phyloP scores from a whole-genome alignment of 768 basidiomycete species.

The Pilatotrama ljubarskyi region DNA sequence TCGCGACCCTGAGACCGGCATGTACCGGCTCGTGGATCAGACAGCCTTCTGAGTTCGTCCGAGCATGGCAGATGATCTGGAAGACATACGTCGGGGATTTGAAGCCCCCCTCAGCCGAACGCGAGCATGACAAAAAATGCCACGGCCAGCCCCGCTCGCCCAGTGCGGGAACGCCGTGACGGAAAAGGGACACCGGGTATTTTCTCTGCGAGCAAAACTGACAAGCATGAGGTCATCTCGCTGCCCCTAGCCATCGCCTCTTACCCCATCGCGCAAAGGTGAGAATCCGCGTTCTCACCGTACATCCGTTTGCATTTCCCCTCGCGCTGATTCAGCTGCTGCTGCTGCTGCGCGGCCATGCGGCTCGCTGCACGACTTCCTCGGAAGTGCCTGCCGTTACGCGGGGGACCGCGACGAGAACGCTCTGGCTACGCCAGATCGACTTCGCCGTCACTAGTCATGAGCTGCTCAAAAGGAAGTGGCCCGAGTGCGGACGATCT shows the following conservation, averaged over 20 bases:
- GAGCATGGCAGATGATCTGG: not conserved
- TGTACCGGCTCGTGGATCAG: slow-evolving; percentile 1
- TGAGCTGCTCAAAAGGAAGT: not conserved
- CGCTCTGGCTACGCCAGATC: slow-evolving; percentile 4
- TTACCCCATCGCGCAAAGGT: not conserved
- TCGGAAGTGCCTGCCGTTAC: not conserved
- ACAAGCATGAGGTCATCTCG: slow-evolving; percentile 11
- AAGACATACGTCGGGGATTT: not conserved
- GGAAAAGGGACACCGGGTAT: not conserved
- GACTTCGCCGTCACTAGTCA: not conserved
- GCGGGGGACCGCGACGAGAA: not conserved
- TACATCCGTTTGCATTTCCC: not conserved
- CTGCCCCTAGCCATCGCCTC: not conserved
- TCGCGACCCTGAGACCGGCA: slow-evolving; percentile 11
- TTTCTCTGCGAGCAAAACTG: not conserved
- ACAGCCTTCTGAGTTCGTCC: slow-evolving; percentile 5
- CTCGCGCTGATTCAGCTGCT: slow-evolving; percentile 2
- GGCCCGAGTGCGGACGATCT: not conserved
- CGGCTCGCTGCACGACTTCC: not conserved
- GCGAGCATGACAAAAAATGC: not conserved
- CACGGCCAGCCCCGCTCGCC: not conserved
- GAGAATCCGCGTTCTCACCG: slow-evolving; percentile 14
- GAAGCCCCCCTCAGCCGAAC: not conserved
- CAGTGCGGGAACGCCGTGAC: not conserved
- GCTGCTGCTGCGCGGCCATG: too few species aligned